Evolutionary conservation across 2,329 filamentous ascomycete genomes (phyloP), one percentile per base, ranked within the genome.

Genomic region (Ascochyta rabiei): DNA sequence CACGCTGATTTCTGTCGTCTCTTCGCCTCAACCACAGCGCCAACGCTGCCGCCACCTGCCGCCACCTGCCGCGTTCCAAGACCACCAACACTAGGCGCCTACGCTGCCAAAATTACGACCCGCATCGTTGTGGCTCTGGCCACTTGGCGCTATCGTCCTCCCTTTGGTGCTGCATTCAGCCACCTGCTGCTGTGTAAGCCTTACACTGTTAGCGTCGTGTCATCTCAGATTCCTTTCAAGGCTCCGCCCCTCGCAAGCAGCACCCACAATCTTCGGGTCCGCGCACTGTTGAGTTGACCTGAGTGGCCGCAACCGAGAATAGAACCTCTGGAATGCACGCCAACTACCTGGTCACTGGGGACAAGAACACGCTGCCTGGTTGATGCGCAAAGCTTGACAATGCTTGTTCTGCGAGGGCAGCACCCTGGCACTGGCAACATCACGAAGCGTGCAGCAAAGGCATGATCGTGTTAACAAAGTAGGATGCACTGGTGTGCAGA

Each of bases 131-230:
- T 39, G 35, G 46, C 40, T 24, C 34, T 15, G 35, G 35, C 40
- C 52, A 31, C 52, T 41, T 49, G 28, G 46, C 52, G 44, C 24
- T n/a, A 24, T 40, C 23, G 16, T 37, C 28, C 46, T 49, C 52
- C 52, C 52, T 54, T 49, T 45, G 12, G 35, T 31, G 52, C 52
- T 41, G 34, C 28, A 34, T 54, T 37, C 23, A 41, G 45, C 15
- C 30, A 16, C 23, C 30, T 34, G 16, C 41, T 54, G 40, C 26
- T 45, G 52, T 54, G 46, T 54, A 54, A 54, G 40, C 40, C 45
- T 48, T 46, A 49, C 52, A 49, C 40, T 15, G 15, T 18, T 37
- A 35, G 46, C 18, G 40, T 23, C 41, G 34, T 44, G 23, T 37
- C 16, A 45, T 46, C 21, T 44, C 26, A 35, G 23, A 33, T 18